Conservation (phyloP, 306 rosid genomes). For the Herpetospermum pedunculosum region DNA sequence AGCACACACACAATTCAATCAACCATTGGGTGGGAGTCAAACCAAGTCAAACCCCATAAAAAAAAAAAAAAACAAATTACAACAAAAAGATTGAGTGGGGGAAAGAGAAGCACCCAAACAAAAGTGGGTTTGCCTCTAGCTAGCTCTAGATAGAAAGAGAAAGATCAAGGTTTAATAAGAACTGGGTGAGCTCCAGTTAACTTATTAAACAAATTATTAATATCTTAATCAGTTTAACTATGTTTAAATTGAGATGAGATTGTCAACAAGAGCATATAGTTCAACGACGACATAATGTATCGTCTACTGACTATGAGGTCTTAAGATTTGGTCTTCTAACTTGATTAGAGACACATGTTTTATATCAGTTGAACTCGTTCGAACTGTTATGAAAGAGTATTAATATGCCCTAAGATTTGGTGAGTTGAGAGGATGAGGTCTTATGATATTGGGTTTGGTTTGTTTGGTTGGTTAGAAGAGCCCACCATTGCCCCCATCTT, state of each 20-base stretch:
- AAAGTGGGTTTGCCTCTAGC: slow-evolving; percentile 23
- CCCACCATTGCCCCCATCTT: slow-evolving; percentile 38
- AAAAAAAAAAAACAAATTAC: slow-evolving; percentile 35
- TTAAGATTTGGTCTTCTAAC: too few relatives aligned
- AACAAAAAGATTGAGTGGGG: slow-evolving; percentile 36
- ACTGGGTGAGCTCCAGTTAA: too few relatives aligned
- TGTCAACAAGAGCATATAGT: too few relatives aligned
- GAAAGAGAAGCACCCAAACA: slow-evolving; percentile 16
- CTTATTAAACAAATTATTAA: too few relatives aligned
- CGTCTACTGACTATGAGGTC: too few relatives aligned
- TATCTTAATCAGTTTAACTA: too few relatives aligned
- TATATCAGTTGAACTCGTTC: too few relatives aligned
- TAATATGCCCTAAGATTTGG: background rate
- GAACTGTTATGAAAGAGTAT: too few relatives aligned
- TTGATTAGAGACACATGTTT: too few relatives aligned
- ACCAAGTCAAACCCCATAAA: slow-evolving; percentile 31
- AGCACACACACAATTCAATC: slow-evolving; percentile 17
- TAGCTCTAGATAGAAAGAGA: background rate
- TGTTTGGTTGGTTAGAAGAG: slow-evolving; percentile 28
- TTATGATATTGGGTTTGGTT: slow-evolving; percentile 30
- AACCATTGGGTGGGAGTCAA: background rate
- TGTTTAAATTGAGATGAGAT: too few relatives aligned
- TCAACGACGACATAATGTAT: too few relatives aligned
- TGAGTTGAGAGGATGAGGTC: slow-evolving; percentile 18
- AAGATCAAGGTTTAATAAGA: too few relatives aligned